These are phyloP conservation scores for Neofusicoccum cordaticola DNA, from an alignment of 2,329 filamentous ascomycete species.

Conservation along the genomic window DNA sequence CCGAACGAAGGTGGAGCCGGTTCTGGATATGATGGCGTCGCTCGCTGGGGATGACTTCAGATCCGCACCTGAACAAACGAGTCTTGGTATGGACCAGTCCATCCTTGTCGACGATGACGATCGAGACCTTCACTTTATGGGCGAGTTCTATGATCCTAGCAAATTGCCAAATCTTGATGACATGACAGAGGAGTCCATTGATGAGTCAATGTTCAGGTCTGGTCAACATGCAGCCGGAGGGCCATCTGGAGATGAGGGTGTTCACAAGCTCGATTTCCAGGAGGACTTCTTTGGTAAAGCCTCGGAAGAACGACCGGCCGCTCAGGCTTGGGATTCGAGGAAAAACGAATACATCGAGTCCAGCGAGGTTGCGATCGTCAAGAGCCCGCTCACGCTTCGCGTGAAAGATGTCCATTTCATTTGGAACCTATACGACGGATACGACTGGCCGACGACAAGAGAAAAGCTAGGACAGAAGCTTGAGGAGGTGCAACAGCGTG, in stretches of 20 bases:
- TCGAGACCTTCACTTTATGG: constrained; percentile 47
- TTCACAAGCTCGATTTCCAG: constrained; percentile 65
- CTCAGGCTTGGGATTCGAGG: constrained; percentile 76
- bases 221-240: not conserved
- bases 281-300: constrained; percentile 73
- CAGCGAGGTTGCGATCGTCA: constrained; percentile 59
- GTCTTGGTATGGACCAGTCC: constrained; percentile 31
- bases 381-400: constrained; percentile 71
- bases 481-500: constrained; percentile 78
- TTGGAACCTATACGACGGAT: constrained; percentile 97
- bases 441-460: constrained; percentile 88
- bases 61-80: constrained; percentile 53
- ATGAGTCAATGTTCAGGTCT: constrained; percentile 41
- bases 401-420: constrained; percentile 89
- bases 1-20: constrained; percentile 77
- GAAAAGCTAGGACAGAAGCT: constrained; percentile 78
- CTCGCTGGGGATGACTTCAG: constrained; percentile 84
- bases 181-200: constrained; percentile 26
- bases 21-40: constrained; percentile 85
- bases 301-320: constrained; percentile 61
- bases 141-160: constrained; percentile 53
- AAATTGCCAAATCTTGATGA: constrained; percentile 40
- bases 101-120: constrained; percentile 42
- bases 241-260: not conserved
- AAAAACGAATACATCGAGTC: constrained; percentile 71